These are phyloP conservation scores for Eragrostis tef DNA, from an alignment of 202 grass and related monocot species.

Conservation along the genomic window DNA sequence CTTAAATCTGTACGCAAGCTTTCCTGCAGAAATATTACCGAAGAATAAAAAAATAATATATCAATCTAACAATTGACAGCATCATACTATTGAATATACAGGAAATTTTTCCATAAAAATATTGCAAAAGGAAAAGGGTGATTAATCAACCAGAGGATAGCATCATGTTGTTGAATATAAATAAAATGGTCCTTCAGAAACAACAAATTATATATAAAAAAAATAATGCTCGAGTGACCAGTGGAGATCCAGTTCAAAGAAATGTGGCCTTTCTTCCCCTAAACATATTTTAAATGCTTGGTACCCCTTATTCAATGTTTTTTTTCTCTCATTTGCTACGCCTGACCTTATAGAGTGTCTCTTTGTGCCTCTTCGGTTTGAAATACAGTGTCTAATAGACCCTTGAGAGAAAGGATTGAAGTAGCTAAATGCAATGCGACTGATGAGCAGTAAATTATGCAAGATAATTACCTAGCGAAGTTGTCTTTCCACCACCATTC, in stretches of 20 bases:
- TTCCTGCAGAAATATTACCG: conserved; percentile 63
- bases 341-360: not conserved
- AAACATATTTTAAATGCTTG: not conserved
- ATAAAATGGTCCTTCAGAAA: not conserved
- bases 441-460: not conserved
- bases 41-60: not conserved
- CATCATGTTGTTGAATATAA: not conserved
- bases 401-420: not conserved
- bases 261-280: not conserved
- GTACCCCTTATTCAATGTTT: not conserved
- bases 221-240: not conserved
- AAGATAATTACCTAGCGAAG: conserved; percentile 67
- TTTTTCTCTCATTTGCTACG: not conserved
- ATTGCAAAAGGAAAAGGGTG: too few relatives aligned
- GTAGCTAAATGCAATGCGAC: not conserved
- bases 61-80: conserved; percentile 18
- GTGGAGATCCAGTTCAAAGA: not conserved
- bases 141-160: too few relatives aligned
- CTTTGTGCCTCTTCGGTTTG: not conserved
- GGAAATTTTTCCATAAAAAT: too few relatives aligned
- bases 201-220: not conserved
- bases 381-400: not conserved
- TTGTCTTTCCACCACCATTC: conserved; percentile 96
- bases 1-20: conserved; percentile 93
- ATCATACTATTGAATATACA: not conserved